Percentiles rank a stretch among this genome's conserved stretches.
Evolutionary conservation across 2,329 filamentous ascomycete genomes (phyloP).

Genomic region (Dendrostoma leiphaemia): DNA sequence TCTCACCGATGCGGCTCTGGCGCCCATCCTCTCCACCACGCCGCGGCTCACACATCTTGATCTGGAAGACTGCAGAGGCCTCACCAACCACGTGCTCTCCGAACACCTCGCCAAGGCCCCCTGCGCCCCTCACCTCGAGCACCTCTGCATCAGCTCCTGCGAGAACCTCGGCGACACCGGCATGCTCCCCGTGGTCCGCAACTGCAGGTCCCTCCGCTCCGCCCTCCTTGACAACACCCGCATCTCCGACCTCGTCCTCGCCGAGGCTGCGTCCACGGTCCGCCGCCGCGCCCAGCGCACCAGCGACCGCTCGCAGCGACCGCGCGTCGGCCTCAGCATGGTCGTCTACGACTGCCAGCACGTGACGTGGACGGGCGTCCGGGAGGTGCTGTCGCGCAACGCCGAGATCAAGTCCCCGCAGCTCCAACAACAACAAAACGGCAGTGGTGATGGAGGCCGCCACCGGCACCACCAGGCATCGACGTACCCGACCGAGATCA

Average conservation of each 20-base stretch:
- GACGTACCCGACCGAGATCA: conserved; percentile 74
- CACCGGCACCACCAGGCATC: conserved; percentile 7
- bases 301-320: conserved; percentile 37
- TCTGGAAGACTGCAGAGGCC: conserved; percentile 75
- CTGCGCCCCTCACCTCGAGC: conserved; percentile 68
- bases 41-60: conserved; percentile 83
- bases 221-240: conserved; percentile 93
- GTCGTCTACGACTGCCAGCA: conserved; percentile 90
- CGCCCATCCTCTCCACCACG: conserved; percentile 69
- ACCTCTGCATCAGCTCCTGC: conserved; percentile 88
- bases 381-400: conserved; percentile 83
- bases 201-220: conserved; percentile 65
- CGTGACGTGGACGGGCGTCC: conserved; percentile 88
- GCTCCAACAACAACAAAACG: conserved; percentile 38
- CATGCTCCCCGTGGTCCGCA: conserved; percentile 78
- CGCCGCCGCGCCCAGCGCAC: conserved; percentile 56
- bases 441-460: too few species aligned
- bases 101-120: conserved; percentile 74
- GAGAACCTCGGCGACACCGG: conserved; percentile 80
- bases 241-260: conserved; percentile 80
- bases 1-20: conserved; percentile 71
- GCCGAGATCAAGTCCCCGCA: conserved; percentile 69
- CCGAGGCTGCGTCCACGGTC: conserved; percentile 81
- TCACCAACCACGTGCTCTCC: conserved; percentile 72
- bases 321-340: conserved; percentile 66